These are phyloP conservation scores for Plasmodium coatneyi DNA, from an alignment of 169 alveolate genomes.

Conservation along the genomic window DNA sequence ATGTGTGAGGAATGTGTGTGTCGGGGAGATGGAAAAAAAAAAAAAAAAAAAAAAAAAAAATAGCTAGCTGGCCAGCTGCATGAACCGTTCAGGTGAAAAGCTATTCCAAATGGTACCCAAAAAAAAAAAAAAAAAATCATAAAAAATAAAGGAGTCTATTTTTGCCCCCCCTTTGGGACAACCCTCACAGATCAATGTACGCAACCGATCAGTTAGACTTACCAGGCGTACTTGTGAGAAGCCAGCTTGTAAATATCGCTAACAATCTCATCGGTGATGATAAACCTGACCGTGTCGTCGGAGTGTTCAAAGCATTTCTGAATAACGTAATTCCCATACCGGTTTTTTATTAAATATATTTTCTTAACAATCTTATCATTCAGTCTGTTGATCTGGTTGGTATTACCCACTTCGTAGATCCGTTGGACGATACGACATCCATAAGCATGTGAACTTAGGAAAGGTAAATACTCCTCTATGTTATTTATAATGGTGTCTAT, in stretches of 20 bases:
- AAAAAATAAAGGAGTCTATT: not conserved
- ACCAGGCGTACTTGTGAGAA: slow-evolving; percentile 74
- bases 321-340: slow-evolving; percentile 75
- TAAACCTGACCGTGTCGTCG: slow-evolving; percentile 35
- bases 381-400: slow-evolving; percentile 50
- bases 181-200: not conserved
- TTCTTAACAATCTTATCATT: slow-evolving; percentile 49
- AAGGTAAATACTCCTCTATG: slow-evolving; percentile 60
- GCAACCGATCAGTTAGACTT: not conserved
- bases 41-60: not conserved
- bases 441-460: slow-evolving; percentile 67
- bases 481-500: slow-evolving; percentile 51
- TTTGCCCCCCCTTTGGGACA: not conserved
- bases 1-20: not conserved
- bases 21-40: not conserved
- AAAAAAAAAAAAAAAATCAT: not conserved
- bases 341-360: slow-evolving; percentile 44
- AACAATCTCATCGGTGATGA: slow-evolving; percentile 44
- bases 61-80: no score
- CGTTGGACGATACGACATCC: slow-evolving; percentile 74
- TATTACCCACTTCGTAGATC: slow-evolving; percentile 56
- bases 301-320: slow-evolving; percentile 73
- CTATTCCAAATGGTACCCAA: no score
- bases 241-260: slow-evolving; percentile 42
- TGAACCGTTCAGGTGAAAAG: no score